Conservation (phyloP, 768 basidiomycete species). For the Fibroporia radiculosa region DNA sequence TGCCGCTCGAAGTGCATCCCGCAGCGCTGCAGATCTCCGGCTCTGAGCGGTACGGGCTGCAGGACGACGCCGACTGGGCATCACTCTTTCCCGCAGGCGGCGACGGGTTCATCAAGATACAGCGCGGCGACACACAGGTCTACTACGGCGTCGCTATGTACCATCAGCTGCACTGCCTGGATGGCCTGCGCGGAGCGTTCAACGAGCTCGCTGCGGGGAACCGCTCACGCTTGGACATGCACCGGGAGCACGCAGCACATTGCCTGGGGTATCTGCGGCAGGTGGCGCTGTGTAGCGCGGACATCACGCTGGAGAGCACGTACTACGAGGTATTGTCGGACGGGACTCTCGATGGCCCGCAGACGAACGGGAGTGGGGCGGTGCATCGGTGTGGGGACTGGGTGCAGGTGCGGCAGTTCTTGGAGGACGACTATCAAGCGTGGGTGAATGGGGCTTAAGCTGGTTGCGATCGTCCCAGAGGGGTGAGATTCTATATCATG, state of each 20-base stretch:
- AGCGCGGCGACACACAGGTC: constrained; percentile 1
- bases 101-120: constrained; percentile 7
- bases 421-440: constrained; percentile 9
- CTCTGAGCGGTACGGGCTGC: constrained; percentile 21
- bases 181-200: constrained; percentile 18
- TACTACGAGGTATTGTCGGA: constrained; percentile 6
- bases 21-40: background rate
- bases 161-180: constrained; percentile 24
- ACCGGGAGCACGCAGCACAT: constrained; percentile 21
- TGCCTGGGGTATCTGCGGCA: constrained; percentile 23
- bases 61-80: constrained; percentile 29
- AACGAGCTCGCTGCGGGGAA: constrained; percentile 7
- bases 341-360: constrained; percentile 7
- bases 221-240: no score
- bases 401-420: constrained; percentile 11
- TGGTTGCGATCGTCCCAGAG: no score
- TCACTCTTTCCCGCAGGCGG: constrained; percentile 18
- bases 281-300: constrained; percentile 20
- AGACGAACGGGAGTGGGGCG: constrained; percentile 9
- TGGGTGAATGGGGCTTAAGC: background rate
- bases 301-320: constrained; percentile 22
- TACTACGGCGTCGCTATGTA: constrained; percentile 18
- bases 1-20: background rate
- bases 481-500: no score
- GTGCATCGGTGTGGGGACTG: constrained; percentile 16